Percentiles rank a stretch among this genome's conserved stretches.
phyloP scores from a whole-genome alignment of 805 yeast genomes.

The Ogataea chonburiensis region DNA sequence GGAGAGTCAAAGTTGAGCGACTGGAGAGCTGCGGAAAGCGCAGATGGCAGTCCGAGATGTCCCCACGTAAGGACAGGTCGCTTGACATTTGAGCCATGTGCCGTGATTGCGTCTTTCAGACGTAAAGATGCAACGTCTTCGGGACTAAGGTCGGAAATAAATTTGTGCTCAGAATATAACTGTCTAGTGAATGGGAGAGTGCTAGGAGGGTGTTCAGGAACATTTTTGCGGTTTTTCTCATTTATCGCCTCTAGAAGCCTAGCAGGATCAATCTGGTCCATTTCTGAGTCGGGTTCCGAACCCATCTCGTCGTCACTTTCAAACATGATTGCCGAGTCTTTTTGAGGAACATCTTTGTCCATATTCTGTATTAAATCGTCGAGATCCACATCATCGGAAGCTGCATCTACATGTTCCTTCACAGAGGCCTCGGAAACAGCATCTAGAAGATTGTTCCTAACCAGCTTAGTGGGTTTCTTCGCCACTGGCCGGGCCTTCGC shows the following conservation, averaged over 20 bases:
- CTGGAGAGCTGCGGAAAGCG: slow-evolving; percentile 52
- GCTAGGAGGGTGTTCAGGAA: slow-evolving; percentile 48
- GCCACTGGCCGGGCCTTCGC: slow-evolving; percentile 13
- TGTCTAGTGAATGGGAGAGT: slow-evolving; percentile 53
- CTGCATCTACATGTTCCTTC: neutral
- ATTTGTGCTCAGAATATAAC: slow-evolving; percentile 63
- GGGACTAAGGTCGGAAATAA: slow-evolving; percentile 44
- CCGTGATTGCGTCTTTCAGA: slow-evolving; percentile 61
- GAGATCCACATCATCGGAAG: slow-evolving; percentile 1
- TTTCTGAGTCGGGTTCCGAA: slow-evolving; percentile 37
- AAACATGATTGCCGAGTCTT: slow-evolving; percentile 2
- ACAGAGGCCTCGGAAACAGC: neutral
- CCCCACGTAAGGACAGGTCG: slow-evolving; percentile 76
- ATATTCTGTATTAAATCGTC: slow-evolving; percentile 1
- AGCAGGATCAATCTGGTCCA: slow-evolving; percentile 30
- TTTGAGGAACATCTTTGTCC: neutral
- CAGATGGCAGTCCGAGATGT: slow-evolving; percentile 72
- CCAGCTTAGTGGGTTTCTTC: slow-evolving; percentile 4
- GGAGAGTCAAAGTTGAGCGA: slow-evolving; percentile 58
- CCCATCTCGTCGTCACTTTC: slow-evolving; percentile 26
- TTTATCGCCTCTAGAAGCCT: slow-evolving; percentile 40
- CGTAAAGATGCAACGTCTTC: slow-evolving; percentile 60
- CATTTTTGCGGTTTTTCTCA: slow-evolving; percentile 49
- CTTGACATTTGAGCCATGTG: slow-evolving; percentile 57
- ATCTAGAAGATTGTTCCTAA: slow-evolving; percentile 5